Conservation (phyloP, 345 rosid genomes). For the Citrus hindsii region DNA sequence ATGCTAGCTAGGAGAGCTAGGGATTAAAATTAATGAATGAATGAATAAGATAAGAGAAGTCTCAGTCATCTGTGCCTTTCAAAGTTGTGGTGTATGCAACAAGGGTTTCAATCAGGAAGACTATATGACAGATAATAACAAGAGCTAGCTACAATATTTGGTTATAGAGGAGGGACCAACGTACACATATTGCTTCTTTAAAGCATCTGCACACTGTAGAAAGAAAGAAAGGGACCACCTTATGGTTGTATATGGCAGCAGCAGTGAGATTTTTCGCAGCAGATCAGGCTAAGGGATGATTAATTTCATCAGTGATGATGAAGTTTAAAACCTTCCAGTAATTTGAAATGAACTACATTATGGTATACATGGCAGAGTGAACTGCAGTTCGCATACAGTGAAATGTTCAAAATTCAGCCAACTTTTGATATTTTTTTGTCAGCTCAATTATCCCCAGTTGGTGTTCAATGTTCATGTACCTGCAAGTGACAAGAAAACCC, state of each 20-base stretch:
- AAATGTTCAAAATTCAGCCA: neutral
- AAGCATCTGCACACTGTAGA: slow-evolving; percentile 42
- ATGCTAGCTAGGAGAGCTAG: neutral
- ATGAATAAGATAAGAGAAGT: neutral
- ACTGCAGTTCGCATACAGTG: neutral
- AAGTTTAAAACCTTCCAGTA: neutral
- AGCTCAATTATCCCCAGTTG: neutral
- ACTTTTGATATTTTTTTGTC: neutral
- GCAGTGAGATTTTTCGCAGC: slow-evolving; percentile 34
- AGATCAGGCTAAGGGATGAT: too few relatives aligned
- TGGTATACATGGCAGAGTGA: neutral
- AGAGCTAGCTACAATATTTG: neutral
- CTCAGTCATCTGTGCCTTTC: slow-evolving; percentile 13
- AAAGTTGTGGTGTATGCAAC: slow-evolving; percentile 28
- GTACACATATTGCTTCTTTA: slow-evolving; percentile 36
- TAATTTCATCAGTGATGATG: too few relatives aligned
- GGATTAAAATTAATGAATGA: neutral
- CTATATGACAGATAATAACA: slow-evolving; percentile 22
- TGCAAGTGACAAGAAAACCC: neutral
- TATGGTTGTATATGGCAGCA: slow-evolving; percentile 3
- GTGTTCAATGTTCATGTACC: neutral
- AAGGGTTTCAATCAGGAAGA: slow-evolving; percentile 12
- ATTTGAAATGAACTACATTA: neutral
- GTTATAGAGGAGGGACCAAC: slow-evolving; percentile 60
- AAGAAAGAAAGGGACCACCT: slow-evolving; percentile 25